Evolutionary conservation across 2,329 filamentous ascomycete species (phyloP).

Genomic region (Colletotrichum nymphaeae): DNA sequence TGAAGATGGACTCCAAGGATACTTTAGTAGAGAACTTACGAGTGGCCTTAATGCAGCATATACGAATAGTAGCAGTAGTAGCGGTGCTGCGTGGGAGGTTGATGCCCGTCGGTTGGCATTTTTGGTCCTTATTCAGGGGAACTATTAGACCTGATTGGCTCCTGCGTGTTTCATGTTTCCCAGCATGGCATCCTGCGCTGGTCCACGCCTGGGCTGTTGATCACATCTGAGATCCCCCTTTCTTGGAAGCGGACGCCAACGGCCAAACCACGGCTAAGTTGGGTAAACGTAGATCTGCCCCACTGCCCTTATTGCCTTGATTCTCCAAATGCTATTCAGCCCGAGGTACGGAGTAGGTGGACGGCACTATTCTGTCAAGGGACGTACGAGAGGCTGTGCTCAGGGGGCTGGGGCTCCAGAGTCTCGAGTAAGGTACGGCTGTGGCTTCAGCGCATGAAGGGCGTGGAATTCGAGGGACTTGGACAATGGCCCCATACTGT

Average conservation of each 20-base stretch:
- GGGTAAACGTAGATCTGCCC: not conserved
- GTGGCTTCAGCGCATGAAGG: not conserved
- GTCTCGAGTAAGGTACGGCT: not conserved
- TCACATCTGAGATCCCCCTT: slow-evolving; percentile 9
- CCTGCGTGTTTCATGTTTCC: slow-evolving; percentile 33
- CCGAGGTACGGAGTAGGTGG: not conserved
- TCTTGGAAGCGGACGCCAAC: not conserved
- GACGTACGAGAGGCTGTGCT: not conserved
- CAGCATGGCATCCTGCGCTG: slow-evolving; percentile 18
- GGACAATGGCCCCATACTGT: not conserved
- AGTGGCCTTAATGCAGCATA: not conserved
- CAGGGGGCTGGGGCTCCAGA: not conserved
- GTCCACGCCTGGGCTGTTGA: slow-evolving; percentile 4
- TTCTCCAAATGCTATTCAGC: not conserved
- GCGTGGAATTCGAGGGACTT: not conserved
- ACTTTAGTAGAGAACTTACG: not conserved
- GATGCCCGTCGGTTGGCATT: slow-evolving; percentile 8
- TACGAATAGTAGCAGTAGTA: not conserved
- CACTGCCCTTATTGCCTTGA: not conserved
- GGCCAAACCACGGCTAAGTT: not conserved
- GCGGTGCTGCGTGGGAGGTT: slow-evolving; percentile 1
- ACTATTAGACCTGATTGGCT: slow-evolving; percentile 24
- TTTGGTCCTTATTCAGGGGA: slow-evolving; percentile 18
- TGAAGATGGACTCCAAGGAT: slow-evolving; percentile 13
- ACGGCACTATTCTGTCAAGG: not conserved